A percentile compares a stretch with the other conserved stretches of the same genome.
Conservation (phyloP, 2,329 filamentous ascomycete species). For the Xylaria sp. region DNA sequence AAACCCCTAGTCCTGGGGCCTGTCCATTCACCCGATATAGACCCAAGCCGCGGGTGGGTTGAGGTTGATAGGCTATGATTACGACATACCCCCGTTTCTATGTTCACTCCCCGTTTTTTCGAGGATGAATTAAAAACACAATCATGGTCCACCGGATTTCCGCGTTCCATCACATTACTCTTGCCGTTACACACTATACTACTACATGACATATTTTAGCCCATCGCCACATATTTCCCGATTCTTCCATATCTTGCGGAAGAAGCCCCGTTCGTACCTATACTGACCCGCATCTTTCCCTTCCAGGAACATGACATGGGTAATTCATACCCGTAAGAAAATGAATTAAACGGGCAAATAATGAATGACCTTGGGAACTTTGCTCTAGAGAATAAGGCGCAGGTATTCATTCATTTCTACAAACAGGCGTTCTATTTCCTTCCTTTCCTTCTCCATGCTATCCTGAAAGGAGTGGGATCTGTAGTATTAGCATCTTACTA, state of each 20-base stretch:
- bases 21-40: conserved; percentile 22
- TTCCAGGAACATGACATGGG: conserved; percentile 73
- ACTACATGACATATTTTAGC: conserved; percentile 18
- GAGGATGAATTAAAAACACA: neutral
- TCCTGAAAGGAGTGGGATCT: neutral
- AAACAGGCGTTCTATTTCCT: neutral
- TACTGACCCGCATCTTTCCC: conserved; percentile 27
- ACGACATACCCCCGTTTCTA: neutral
- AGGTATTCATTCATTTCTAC: too few species aligned
- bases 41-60: conserved; percentile 1
- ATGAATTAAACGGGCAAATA: neutral
- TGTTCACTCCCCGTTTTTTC: neutral
- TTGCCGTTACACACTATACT: conserved; percentile 1
- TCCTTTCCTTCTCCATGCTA: too few species aligned
- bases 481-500: neutral
- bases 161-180: conserved; percentile 1
- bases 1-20: neutral
- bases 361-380: neutral
- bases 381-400: too few species aligned
- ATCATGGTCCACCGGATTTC: conserved; percentile 1
- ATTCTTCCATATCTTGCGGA: conserved; percentile 18
- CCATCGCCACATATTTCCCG: conserved; percentile 30
- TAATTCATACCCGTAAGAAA: conserved; percentile 64
- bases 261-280: neutral
- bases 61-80: conserved; percentile 9